Evolutionary conservation across 371 early-diverging fungal genomes (phyloP).

Genomic region (Mucor ambiguus): DNA sequence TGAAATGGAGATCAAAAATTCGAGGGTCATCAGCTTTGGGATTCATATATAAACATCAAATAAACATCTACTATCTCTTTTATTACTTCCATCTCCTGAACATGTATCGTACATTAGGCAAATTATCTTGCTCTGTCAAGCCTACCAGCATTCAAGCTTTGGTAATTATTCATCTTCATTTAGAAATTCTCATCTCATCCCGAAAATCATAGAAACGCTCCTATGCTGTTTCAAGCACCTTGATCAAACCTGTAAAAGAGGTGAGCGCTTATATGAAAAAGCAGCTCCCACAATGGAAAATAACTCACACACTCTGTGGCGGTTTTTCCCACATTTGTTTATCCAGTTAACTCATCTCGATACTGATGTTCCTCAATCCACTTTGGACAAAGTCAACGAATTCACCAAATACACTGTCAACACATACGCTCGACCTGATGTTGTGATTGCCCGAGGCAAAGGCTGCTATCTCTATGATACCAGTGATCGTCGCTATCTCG

Average conservation of each 20-base stretch:
- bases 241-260: slow-evolving; percentile 24
- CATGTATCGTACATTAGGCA: slow-evolving; percentile 7
- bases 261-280: slow-evolving; percentile 3
- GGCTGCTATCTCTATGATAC: slow-evolving; percentile 77
- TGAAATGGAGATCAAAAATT: slow-evolving; percentile 7
- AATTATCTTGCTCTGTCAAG: background rate
- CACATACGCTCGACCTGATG: slow-evolving; percentile 67
- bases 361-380: slow-evolving; percentile 43
- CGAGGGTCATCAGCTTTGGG: background rate
- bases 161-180: slow-evolving; percentile 1
- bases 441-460: slow-evolving; percentile 73
- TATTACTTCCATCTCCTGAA: background rate
- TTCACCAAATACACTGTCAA: slow-evolving; percentile 63
- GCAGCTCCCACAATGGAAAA: background rate
- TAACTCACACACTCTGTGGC: background rate
- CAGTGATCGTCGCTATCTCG: slow-evolving; percentile 71
- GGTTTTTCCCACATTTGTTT: slow-evolving; percentile 4
- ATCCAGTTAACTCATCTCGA: slow-evolving; percentile 55
- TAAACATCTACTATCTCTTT: slow-evolving; percentile 1
- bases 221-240: slow-evolving; percentile 18
- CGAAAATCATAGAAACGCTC: slow-evolving; percentile 13
- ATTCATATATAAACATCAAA: background rate
- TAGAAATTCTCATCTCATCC: background rate
- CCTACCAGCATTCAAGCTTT: background rate
- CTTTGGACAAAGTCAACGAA: slow-evolving; percentile 42